phyloP scores from a whole-genome alignment of 371 early-diverging fungal species.

The Basidiobolus meristosporus region DNA sequence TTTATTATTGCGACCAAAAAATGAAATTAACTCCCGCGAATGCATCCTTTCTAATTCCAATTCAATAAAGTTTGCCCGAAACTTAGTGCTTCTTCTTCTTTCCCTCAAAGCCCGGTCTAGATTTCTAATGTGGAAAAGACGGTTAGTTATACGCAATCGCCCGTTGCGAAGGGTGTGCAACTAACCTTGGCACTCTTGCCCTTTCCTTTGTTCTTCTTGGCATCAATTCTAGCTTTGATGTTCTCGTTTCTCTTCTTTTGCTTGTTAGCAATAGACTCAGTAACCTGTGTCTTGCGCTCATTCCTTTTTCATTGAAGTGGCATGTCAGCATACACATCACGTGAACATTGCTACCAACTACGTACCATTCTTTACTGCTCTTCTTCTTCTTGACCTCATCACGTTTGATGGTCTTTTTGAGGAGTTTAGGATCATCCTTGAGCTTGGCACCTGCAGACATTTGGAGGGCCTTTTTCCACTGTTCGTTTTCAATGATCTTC shows the following conservation, averaged over 20 bases:
- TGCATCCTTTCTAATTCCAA: too few species aligned
- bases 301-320: constrained; percentile 11
- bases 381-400: constrained; percentile 65
- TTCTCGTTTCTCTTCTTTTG: constrained; percentile 61
- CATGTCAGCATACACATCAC: too few species aligned
- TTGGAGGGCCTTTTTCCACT: constrained; percentile 62
- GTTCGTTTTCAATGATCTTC: constrained; percentile 62
- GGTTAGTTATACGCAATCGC: too few species aligned
- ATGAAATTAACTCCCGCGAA: too few species aligned
- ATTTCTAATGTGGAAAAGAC: too few species aligned
- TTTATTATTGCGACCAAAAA: too few species aligned
- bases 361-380: constrained; percentile 55
- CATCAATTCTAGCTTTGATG: constrained; percentile 48
- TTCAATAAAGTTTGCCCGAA: too few species aligned
- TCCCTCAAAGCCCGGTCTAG: too few species aligned
- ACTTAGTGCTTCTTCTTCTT: too few species aligned
- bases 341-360: neutral
- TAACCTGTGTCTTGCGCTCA: constrained; percentile 47
- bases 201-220: constrained; percentile 50
- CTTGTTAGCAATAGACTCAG: constrained; percentile 36
- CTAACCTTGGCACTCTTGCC: too few species aligned
- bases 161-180: too few species aligned
- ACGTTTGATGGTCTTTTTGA: constrained; percentile 82
- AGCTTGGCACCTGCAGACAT: constrained; percentile 76
- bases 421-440: constrained; percentile 70